phyloP scores from a whole-genome alignment of 1,284 basidiomycete species.

The Vanrija humicola region DNA sequence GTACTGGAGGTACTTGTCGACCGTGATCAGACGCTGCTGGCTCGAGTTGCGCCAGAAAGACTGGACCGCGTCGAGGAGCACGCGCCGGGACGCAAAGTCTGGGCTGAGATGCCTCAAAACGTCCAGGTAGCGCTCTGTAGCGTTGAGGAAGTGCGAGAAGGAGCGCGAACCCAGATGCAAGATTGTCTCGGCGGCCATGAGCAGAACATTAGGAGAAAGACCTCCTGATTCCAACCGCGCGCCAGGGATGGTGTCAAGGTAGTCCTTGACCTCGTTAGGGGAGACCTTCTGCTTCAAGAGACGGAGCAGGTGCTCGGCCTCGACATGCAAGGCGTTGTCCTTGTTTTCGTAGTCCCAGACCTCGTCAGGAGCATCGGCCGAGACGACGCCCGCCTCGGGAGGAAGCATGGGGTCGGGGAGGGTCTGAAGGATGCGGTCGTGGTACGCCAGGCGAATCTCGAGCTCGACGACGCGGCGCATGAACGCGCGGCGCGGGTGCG shows the following conservation, averaged over 20 bases:
- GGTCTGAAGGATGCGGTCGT: conserved; percentile 85
- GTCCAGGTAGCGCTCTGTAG: conserved; percentile 92
- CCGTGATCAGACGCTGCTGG: conserved; percentile 84
- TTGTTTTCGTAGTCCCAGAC: conserved; percentile 74
- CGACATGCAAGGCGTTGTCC: conserved; percentile 72
- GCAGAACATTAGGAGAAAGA: conserved; percentile 65
- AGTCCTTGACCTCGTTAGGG: conserved; percentile 70
- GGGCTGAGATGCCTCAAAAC: conserved; percentile 71
- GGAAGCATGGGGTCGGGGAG: conserved; percentile 71
- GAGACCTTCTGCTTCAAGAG: conserved; percentile 67
- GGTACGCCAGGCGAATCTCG: conserved; percentile 88
- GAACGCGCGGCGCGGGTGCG: conserved; percentile 83
- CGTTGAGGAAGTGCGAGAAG: conserved; percentile 97
- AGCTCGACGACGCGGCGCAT: conserved; percentile 83
- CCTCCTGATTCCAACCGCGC: conserved; percentile 39
- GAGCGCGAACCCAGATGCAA: conserved; percentile 88
- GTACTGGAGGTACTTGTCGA: conserved; percentile 98
- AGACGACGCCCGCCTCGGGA: conserved; percentile 57
- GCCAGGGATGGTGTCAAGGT: conserved; percentile 62
- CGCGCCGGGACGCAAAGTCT: conserved; percentile 53
- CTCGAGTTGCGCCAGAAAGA: conserved; percentile 74
- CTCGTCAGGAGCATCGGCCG: conserved; percentile 73
- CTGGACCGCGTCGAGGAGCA: conserved; percentile 66
- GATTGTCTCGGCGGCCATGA: conserved; percentile 82
- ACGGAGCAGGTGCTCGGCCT: conserved; percentile 74